A percentile compares a stretch with the other conserved stretches of the same genome.
Conservation (phyloP, 345 rosid species). For the Alliaria petiolata region DNA sequence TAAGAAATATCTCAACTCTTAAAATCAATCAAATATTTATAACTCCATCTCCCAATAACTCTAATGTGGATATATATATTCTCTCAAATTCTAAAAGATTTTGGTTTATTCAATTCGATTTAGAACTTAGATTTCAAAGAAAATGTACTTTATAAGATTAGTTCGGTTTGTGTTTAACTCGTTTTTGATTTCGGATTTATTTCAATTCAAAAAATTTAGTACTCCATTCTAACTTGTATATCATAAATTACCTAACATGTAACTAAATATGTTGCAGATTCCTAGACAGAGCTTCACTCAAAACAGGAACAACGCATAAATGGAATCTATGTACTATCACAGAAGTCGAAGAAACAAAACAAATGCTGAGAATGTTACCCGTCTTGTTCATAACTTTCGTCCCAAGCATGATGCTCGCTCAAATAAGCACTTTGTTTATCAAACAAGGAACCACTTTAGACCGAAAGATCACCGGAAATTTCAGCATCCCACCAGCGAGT, state of each 20-base stretch:
- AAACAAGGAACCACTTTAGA: constrained; percentile 94
- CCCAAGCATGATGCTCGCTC: constrained; percentile 83
- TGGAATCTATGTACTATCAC: constrained; percentile 76
- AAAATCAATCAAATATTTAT: too few species aligned
- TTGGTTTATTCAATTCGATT: neutral
- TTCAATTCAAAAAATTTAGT: too few species aligned
- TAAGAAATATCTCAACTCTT: too few species aligned
- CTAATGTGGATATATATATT: too few species aligned
- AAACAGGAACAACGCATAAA: constrained; percentile 43
- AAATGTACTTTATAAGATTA: neutral
- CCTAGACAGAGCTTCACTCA: constrained; percentile 64
- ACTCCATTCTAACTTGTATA: neutral
- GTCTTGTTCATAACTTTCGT: constrained; percentile 63
- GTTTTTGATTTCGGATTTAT: neutral
- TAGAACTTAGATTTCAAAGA: neutral
- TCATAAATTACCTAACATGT: neutral
- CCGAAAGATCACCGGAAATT: constrained; percentile 41
- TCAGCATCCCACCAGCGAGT: constrained; percentile 65
- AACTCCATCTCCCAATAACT: too few species aligned
- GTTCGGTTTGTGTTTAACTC: neutral
- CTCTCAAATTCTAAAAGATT: neutral
- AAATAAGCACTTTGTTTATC: constrained; percentile 67
- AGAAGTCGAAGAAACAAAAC: constrained; percentile 95
- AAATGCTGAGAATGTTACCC: constrained; percentile 86
- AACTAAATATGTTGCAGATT: constrained; percentile 42